Base-by-base conservation (phyloP, 2,329 filamentous ascomycete species). In the Mariannaea sp. region DNA sequence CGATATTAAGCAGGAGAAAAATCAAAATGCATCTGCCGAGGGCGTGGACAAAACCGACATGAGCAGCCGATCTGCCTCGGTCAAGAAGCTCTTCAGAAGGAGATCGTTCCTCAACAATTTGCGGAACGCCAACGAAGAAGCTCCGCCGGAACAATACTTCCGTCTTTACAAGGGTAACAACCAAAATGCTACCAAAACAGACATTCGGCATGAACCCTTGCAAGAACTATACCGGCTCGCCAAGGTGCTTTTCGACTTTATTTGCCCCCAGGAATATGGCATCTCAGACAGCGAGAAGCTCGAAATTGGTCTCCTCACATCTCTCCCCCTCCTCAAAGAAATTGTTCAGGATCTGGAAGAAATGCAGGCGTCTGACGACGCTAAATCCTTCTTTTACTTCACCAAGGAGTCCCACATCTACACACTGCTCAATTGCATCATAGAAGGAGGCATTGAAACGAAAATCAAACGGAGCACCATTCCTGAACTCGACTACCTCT, bases 361-460 rank as follows among this genome's bases (percentile, higher is more conserved):
- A 73, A 91, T 97, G 73, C 94, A 99, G 73, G 93, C 94, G 3
- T 95, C 90, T 0, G 88, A 93, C 47, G 90, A 95, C 61, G 92
- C 92, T 38, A 97, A 97, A 70, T 93, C 89, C 2, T 97, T 97
- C 78, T 90, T 97, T 74, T 99, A 99, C 76, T 99, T 99, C 73
- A 99, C 94, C 59, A 99, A 99, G 73, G 94, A 99, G 74, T 96
- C 91, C 1, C 94, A 99, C 71, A 97, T 99, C 59, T 99, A 99
- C 76, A 99, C 94, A 5, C 82, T 99, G 5, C 83, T 99, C 53
- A 99, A 99, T 72, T 97, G 93, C 71, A 97, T 99, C 63, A 83
- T 99, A 20, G 94, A 99, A 71, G 94, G 95, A 56, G 95, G 94
- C 24, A 90, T 99, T 60, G 89, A 95, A 68, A 97, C 93, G 19